Evolutionary conservation across 2,329 filamentous ascomycete genomes (phyloP).

Genomic region (Curvularia lunata): DNA sequence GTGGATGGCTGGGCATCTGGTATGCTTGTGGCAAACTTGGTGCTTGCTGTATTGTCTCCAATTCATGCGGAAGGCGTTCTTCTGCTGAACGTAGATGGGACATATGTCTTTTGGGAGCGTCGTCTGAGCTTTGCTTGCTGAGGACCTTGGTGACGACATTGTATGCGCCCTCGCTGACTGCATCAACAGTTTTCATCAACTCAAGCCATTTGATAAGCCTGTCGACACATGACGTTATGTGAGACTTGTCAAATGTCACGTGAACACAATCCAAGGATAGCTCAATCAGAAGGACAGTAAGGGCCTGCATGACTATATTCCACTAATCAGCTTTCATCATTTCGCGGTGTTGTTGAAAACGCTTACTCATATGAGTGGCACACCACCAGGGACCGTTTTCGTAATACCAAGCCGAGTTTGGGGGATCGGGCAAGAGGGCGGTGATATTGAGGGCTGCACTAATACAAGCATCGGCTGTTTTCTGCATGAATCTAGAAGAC

Average conservation of each 20-base stretch:
- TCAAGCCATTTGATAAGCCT: slow-evolving; percentile 44
- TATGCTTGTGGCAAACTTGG: background rate
- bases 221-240: slow-evolving; percentile 30
- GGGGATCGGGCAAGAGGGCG: slow-evolving; percentile 37
- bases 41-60: background rate
- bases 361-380: slow-evolving; percentile 36
- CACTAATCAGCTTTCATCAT: background rate
- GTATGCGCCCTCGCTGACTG: slow-evolving; percentile 41
- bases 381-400: slow-evolving; percentile 49
- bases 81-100: background rate
- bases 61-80: background rate
- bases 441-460: slow-evolving; percentile 43
- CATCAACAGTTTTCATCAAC: slow-evolving; percentile 34
- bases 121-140: slow-evolving; percentile 8
- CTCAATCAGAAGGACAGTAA: slow-evolving; percentile 48
- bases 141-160: slow-evolving; percentile 21
- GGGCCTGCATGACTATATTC: slow-evolving; percentile 47
- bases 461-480: slow-evolving; percentile 43
- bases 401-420: slow-evolving; percentile 27
- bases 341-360: background rate
- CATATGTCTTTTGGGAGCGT: slow-evolving; percentile 1
- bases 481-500: slow-evolving; percentile 40
- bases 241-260: slow-evolving; percentile 28
- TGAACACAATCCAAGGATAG: slow-evolving; percentile 38
- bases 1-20: background rate